Conservation (phyloP, 1,284 basidiomycete species). For the Ceratobasidium sp. region DNA sequence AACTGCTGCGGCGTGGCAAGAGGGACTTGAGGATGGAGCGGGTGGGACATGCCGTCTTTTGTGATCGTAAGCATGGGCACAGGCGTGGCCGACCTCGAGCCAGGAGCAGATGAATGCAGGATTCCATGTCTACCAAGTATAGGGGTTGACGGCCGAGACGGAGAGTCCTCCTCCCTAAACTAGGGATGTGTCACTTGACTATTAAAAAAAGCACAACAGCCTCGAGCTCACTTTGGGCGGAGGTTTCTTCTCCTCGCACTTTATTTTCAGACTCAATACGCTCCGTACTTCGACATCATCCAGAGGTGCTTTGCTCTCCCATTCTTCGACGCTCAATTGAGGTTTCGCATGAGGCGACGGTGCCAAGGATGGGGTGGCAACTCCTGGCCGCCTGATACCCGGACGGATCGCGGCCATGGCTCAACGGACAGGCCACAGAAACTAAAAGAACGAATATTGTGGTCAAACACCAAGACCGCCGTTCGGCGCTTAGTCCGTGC, state of each 20-base stretch:
- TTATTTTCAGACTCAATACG: conserved; percentile 67
- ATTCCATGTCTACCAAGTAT: conserved; percentile 34
- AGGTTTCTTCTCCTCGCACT: conserved; percentile 65
- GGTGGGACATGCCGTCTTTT: conserved; percentile 49
- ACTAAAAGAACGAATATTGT: conserved; percentile 5
- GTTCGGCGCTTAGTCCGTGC: conserved; percentile 23
- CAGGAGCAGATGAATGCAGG: conserved; percentile 28
- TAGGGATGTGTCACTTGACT: neutral
- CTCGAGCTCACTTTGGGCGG: conserved; percentile 70
- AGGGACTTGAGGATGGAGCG: conserved; percentile 71
- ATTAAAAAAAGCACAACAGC: neutral
- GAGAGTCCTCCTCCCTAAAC: conserved; percentile 50
- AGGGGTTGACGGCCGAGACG: conserved; percentile 57
- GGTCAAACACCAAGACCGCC: neutral
- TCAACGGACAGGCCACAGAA: neutral
- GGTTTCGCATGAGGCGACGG: conserved; percentile 52
- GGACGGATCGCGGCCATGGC: conserved; percentile 29
- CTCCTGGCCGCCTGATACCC: conserved; percentile 16
- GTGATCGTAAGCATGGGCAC: conserved; percentile 34
- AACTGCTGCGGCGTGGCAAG: conserved; percentile 91
- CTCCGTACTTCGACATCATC: conserved; percentile 73
- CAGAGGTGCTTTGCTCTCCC: conserved; percentile 83
- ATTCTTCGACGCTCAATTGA: conserved; percentile 77
- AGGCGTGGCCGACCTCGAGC: conserved; percentile 41
- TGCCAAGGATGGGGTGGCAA: conserved; percentile 13